Evolutionary conservation across 306 rosid genomes (phyloP), one percentile per base, ranked within the genome.

Genomic region (Sphenostylis stenocarpa): DNA sequence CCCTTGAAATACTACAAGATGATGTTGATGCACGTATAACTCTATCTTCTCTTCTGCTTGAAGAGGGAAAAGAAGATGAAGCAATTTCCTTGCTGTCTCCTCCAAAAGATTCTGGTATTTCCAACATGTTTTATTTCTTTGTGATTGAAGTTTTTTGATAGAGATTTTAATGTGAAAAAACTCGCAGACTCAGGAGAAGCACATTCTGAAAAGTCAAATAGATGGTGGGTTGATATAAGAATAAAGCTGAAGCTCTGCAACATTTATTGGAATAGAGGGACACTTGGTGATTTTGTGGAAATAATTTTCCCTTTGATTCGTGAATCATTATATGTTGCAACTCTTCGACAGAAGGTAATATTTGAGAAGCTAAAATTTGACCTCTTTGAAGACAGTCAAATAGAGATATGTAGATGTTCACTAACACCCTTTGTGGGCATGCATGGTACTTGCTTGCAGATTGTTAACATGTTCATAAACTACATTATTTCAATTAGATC

Each of bases 41-140:
- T 76, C 85, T 94, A 86, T 88, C 95, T 80, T 92, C 95, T 77
- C 90, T 94, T 80, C 91, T 94, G 28, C 89, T 94, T 62, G 97
- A 92, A 81, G 95, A 94, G 79, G 88, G 72, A 80, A 89, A 84
- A 78, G 87, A 76, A 71, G 93, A 87, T 74, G 98, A 94, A 78
- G 98, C 93, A 64, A 86, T 90, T 78, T 84, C 86, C 14, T 81
- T 94, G 85, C 81, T 92, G 52, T 86, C 93, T 80, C 96, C 94
- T 78, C 93, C 91, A 14, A 76, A 77, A 34, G 81, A 75, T 78
- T 60, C 80, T 51, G 92, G 96, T 92, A 84, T 60, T 79, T 72
- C 26, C 14, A 61, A 20, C 68, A 56, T 51, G 43, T 77, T 75
- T 75, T 72, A 51, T 78, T 64, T 84, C 55, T 52, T 75, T 75